Evolutionary conservation across 2,329 filamentous ascomycete genomes (phyloP), one percentile per base, ranked within the genome.

Genomic region (Trichoderma simmonsii): DNA sequence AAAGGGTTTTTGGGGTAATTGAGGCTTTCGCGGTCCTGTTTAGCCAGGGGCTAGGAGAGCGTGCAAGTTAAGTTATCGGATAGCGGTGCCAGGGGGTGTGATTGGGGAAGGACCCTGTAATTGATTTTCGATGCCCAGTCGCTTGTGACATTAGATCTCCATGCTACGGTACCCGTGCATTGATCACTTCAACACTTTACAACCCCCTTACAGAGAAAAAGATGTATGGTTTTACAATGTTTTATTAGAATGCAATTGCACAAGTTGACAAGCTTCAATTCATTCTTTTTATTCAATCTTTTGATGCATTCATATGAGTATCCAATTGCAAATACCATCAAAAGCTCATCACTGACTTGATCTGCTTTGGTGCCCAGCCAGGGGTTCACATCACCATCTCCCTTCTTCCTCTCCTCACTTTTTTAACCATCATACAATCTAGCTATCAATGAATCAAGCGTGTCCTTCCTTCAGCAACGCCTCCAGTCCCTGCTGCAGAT

Each of bases 401-500:
- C 57, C 18, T 21, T 60, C 30, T 34, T 34, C 21, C 30, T 30
- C 57, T 60, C 57, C 32, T 60, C 56, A 6, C 18, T 3, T 32
- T 28, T 14, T 43, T n/a, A n/a, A 9, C 56, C 26, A 18, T 54
- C 43, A 64, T 11, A 32, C 51, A 12, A 18, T 18, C 36, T 18
- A 18, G 15, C 34, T 8, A 43, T 43, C 36, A 51, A 39, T 2
- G 12, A 24, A 34, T 12, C 56, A n/a, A 24, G 24, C 32, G 57
- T 61, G 74, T 64, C 60, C 32, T 36, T 72, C 60, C 54, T 64
- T 65, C 21, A 72, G 67, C 78, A 94, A 77, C 21, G 85, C 87
- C 79, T 85, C 85, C 71, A 95, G 90, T 0, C 87, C 94, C 73
- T 87, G 85, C 70, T 90, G 77, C 56, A 98, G 80, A 84, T 98